Base-by-base conservation (phyloP, 2,329 filamentous ascomycete genomes). In the Cryphonectria parasitica region DNA sequence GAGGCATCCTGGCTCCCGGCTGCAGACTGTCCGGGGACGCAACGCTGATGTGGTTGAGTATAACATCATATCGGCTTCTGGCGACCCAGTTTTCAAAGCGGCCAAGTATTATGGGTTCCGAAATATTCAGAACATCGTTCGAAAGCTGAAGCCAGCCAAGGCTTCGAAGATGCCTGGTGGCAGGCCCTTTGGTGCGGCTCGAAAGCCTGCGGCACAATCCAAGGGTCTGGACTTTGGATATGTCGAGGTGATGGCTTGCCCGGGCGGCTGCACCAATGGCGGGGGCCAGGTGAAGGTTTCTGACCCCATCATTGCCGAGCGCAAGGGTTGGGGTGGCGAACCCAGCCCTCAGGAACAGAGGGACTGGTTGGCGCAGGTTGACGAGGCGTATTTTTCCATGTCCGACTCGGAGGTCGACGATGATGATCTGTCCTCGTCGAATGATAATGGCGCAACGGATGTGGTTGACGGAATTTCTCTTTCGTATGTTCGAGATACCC, bases 211-310 rank as follows among this genome's bases (percentile, higher is more conserved):
- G 22, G 87, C 82, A 8, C 87, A 87, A 75, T 76, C 83, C 25
- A 78, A 80, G 25, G 80, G 82, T 6, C 81, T 88, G 8, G 93
- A 97, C 49, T 95, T 95, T 79, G 88, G 92, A n/a, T 98, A 97
- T 80, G 92, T 98, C 39, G 96, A 99, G 82, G 96, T 99, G 71
- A 99, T 99, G 96, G 96, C 96, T 19, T 99, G 96, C 80, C 96
- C 96, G 0, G 96, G 96, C n/a, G 96, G 96, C 3, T 99, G 96
- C 82, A 99, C 96, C 68, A 99, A 99, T 76, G 96, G 96, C 1
- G 96, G 96, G 52, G 96, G 96, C 0, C 96, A 99, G 83, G 91
- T 99, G 78, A 97, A 97, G 78, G 89, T 93, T 36, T 92, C 94
- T 67, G 96, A 98, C 78, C 89, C 92, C 8, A 82, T 89, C 17